Base-by-base conservation (phyloP, 306 rosid genomes). In the Dalbergia oliveri region DNA sequence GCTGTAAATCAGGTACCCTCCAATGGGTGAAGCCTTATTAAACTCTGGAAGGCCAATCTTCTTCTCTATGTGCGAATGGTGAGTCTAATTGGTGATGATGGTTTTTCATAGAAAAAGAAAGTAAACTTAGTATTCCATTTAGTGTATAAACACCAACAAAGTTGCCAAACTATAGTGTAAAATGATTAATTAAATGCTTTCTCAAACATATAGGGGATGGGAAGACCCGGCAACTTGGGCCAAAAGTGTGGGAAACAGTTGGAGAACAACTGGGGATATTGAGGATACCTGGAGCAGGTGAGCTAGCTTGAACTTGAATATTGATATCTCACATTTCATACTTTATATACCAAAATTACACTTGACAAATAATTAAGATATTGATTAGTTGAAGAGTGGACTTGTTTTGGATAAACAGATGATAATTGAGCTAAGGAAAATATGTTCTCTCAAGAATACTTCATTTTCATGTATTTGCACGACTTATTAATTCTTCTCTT, bases 231-330 rank as follows among this genome's bases (percentile, higher is more conserved):
- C 93, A 57, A 85, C 83, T 64, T 89, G 95, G 97, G 97, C 87
- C 11, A 72, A 60, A 33, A 80, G 73, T 47, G 81, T 93, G 31
- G 97, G 92, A 64, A 90, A 93, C 74, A 93, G 94, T 76, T 93
- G 97, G 97, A 90, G 95, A 86, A 93, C 97, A 58, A 90, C 97
- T 0, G 88, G 84, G 44, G 97, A 93, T 79, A 93, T 93, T 77
- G 26, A 70, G 64, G 94, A 92, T 84, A 86, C 58, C 4, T 93
- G 97, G 97, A 50, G 66, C 0, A 90, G 92, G 97, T 92, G 45
- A 58, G 54, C 39, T 75, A 58, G 54, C 39, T 75, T 62, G 44
- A 60, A 75, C 39, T 56, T 13, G 33, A 37, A 37, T 26, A 37
- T 4, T 37, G 41, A 37, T 37, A 37, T 37, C 41, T 37, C 41